phyloP scores from a whole-genome alignment of 2,329 filamentous ascomycete species.

The Ceratocystis cubensis region DNA sequence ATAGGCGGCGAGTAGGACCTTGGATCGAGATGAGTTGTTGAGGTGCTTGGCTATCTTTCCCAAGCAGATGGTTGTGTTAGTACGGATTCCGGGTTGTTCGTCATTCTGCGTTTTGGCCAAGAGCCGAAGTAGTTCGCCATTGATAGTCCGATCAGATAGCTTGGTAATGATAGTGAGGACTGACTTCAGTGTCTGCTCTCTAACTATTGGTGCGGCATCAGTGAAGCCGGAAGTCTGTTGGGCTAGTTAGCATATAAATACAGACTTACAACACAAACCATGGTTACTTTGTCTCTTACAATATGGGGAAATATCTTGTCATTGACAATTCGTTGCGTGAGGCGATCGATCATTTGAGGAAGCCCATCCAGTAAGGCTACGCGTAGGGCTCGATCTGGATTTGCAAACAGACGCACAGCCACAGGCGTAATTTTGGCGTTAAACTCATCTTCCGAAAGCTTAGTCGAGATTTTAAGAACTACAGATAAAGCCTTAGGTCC shows the following conservation, averaged over 20 bases:
- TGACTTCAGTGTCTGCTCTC: slow-evolving; percentile 92
- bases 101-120: slow-evolving; percentile 95
- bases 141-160: slow-evolving; percentile 81
- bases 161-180: slow-evolving; percentile 79
- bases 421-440: slow-evolving; percentile 73
- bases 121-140: slow-evolving; percentile 81
- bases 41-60: slow-evolving; percentile 92
- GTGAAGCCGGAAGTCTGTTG: slow-evolving; percentile 79
- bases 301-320: slow-evolving; percentile 95
- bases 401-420: slow-evolving; percentile 73
- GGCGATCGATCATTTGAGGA: slow-evolving; percentile 77
- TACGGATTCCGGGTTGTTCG: slow-evolving; percentile 91
- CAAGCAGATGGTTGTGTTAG: slow-evolving; percentile 94
- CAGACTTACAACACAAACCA: not conserved
- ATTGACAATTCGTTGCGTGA: slow-evolving; percentile 79
- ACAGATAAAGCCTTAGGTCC: slow-evolving; percentile 81
- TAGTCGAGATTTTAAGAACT: slow-evolving; percentile 81
- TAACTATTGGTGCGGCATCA: slow-evolving; percentile 76
- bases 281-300: slow-evolving; percentile 35
- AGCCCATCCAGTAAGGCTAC: slow-evolving; percentile 85
- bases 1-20: slow-evolving; percentile 89
- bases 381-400: slow-evolving; percentile 81
- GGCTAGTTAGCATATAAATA: not conserved
- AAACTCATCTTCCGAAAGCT: slow-evolving; percentile 82
- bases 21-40: slow-evolving; percentile 62